Evolutionary conservation across 345 rosid genomes (phyloP).

Genomic region (Acer negundo): DNA sequence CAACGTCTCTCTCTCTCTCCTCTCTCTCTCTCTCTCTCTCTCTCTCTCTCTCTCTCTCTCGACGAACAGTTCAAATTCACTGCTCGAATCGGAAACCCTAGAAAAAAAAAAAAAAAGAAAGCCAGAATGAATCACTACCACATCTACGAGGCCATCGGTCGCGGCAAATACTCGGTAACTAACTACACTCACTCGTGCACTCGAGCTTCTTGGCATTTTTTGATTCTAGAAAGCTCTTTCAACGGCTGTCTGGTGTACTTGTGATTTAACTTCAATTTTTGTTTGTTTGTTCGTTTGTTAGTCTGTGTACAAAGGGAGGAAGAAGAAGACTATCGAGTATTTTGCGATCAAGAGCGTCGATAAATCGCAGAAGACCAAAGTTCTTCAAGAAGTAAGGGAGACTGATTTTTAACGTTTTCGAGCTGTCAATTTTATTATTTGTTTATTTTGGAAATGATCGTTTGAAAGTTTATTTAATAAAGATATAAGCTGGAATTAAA

Average conservation of each 20-base stretch:
- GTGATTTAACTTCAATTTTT: not conserved
- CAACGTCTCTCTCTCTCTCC: conserved; percentile 27
- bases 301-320: conserved; percentile 96
- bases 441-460: not conserved
- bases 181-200: conserved; percentile 4
- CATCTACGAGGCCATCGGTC: conserved; percentile 96
- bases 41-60: conserved; percentile 21
- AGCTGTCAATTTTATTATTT: not conserved
- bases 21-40: conserved; percentile 25
- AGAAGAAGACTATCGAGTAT: conserved; percentile 97
- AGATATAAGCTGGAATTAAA: not conserved
- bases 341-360: conserved; percentile 94
- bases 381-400: conserved; percentile 86
- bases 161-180: conserved; percentile 91
- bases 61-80: conserved; percentile 17
- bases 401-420: not conserved
- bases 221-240: not conserved
- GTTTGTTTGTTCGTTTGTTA: conserved; percentile 17
- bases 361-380: conserved; percentile 84
- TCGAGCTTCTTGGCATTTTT: not conserved
- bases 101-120: not conserved
- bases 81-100: conserved; percentile 29
- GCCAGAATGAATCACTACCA: conserved; percentile 80
- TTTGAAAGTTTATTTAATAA: not conserved
- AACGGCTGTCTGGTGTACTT: not conserved